Base-by-base conservation (phyloP, 345 rosid genomes). In the Chamaenerion angustifolium region DNA sequence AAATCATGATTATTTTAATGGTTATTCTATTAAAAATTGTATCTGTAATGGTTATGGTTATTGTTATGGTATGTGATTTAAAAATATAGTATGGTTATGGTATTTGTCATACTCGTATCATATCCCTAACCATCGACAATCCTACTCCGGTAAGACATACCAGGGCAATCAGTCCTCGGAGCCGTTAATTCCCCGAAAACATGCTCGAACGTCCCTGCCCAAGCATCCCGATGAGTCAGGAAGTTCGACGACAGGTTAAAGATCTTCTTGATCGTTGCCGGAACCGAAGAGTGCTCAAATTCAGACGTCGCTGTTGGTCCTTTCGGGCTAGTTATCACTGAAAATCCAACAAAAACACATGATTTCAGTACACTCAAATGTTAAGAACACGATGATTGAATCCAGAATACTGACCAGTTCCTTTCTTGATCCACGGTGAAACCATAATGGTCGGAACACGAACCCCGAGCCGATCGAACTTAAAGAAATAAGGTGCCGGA, bases 341-440 rank as follows among this genome's bases (percentile, higher is more conserved):
- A 44, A 73, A n/a, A 13, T 49, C 40, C 21, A 23, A 27, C 48
- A 51, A 42, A 56, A 10, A 42, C 12, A 3, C 43, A 16, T 21
- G n/a, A n/a, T n/a, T n/a, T n/a, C n/a, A n/a, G n/a, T n/a, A n/a
- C 25, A 2, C 25, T 21, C 25, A 21, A 21, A 21, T 21, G 25
- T 21, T 4, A 21, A 21, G 2, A 21, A 21, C 25, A n/a, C n/a
- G n/a, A n/a, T n/a, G 17, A 15, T 6, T 0, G 1, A 23, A 54
- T 18, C 18, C 6, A 21, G 25, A 21, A 16, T 55, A 18, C 69
- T 69, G 61, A 89, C 94, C 95, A 12, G 92, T 81, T 51, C 98
- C 86, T 76, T 90, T 90, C 66, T 78, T 75, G 71, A 90, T 83
- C 98, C 98, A 86, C 56, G 98, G 98, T 41, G 98, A 87, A 55